Percentiles rank a stretch among this genome's conserved stretches.
Conservation (phyloP, 2,329 filamentous ascomycete genomes). For the Aspergillus amoenus region DNA sequence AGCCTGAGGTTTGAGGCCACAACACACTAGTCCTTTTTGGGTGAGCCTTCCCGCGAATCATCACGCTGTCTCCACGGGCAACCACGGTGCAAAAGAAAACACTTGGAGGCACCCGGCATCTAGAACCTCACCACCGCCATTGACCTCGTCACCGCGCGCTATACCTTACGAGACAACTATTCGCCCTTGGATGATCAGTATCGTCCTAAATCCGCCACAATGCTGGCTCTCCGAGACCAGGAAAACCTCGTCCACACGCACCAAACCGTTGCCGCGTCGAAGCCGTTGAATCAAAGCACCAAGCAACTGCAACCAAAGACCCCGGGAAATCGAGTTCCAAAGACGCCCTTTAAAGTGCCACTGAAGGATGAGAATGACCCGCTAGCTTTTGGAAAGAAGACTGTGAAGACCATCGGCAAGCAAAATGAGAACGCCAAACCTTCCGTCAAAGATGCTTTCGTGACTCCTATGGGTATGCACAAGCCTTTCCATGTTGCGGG, state of each 20-base stretch:
- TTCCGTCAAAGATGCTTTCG: constrained; percentile 63
- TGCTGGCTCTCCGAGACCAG: constrained; percentile 80
- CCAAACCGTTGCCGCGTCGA: constrained; percentile 68
- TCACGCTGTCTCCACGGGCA: constrained; percentile 41
- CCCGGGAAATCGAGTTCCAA: constrained; percentile 71
- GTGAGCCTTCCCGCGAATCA: constrained; percentile 6
- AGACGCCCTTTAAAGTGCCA: constrained; percentile 76
- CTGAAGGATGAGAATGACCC: constrained; percentile 85
- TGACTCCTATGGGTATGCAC: constrained; percentile 75
- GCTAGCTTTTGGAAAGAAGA: constrained; percentile 58
- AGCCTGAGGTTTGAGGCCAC: constrained; percentile 10
- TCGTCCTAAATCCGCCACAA: constrained; percentile 42
- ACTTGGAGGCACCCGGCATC: constrained; percentile 17
- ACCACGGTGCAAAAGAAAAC: constrained; percentile 31
- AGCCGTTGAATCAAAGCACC: constrained; percentile 66
- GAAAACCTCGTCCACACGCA: constrained; percentile 80
- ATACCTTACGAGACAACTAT: neutral
- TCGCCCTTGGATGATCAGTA: constrained; percentile 21
- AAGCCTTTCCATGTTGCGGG: neutral
- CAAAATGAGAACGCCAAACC: constrained; percentile 58
- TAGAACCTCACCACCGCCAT: constrained; percentile 20
- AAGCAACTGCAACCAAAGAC: constrained; percentile 71
- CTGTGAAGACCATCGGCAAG: constrained; percentile 55
- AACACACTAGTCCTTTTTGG: constrained; percentile 2
- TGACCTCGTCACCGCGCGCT: neutral